phyloP scores from a whole-genome alignment of 768 basidiomycete genomes.

The Termitomyces titanicus region DNA sequence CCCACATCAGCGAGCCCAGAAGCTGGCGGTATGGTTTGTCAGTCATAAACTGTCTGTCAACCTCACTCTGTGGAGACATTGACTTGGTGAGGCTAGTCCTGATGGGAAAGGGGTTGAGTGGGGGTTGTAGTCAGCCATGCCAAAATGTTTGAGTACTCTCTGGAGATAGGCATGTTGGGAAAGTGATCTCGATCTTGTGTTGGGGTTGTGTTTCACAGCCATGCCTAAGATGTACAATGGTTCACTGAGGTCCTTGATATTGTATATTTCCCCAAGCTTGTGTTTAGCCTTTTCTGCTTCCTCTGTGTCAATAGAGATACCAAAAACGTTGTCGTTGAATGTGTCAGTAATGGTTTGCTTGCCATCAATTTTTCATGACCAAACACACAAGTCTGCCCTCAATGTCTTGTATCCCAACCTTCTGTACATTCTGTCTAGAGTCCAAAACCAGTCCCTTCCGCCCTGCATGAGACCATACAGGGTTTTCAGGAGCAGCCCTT shows the following conservation, averaged over 20 bases:
- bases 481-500: not conserved
- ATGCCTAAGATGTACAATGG: not conserved
- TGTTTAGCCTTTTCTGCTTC: not conserved
- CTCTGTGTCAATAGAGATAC: not conserved
- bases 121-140: not conserved
- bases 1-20: too few relatives aligned
- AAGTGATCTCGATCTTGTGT: not conserved
- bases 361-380: not conserved
- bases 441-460: not conserved
- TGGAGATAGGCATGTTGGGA: not conserved
- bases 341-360: not conserved
- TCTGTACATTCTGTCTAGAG: not conserved
- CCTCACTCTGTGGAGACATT: not conserved
- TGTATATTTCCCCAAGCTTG: not conserved
- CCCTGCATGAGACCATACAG: not conserved
- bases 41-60: not conserved
- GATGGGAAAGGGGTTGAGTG: not conserved
- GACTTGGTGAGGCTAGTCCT: not conserved
- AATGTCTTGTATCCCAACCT: not conserved
- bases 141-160: not conserved
- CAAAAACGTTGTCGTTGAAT: not conserved
- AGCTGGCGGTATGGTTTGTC: not conserved
- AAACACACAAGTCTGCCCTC: not conserved
- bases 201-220: not conserved
- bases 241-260: not conserved